These are phyloP conservation scores for Oryza australiensis DNA, from an alignment of 176 grass and related monocot genomes.

Conservation along the genomic window DNA sequence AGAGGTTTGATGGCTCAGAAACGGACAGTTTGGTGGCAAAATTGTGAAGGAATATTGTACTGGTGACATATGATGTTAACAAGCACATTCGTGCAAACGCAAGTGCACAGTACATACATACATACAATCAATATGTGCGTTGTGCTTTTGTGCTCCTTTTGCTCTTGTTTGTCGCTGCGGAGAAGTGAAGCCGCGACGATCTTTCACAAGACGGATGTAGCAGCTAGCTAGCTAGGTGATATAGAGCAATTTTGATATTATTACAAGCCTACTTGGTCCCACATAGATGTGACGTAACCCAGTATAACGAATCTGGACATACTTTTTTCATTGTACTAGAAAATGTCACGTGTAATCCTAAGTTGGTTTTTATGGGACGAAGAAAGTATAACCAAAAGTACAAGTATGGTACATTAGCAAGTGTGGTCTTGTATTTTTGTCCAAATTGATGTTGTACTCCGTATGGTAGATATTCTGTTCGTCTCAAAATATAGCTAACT, in stretches of 20 bases:
- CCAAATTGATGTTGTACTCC: no score
- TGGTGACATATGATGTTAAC: background rate
- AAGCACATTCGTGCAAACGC: slow-evolving; percentile 30
- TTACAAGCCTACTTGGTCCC: no score
- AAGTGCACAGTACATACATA: background rate
- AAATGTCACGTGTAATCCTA: no score
- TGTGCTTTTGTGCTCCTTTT: background rate
- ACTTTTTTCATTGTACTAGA: no score
- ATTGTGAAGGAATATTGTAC: background rate
- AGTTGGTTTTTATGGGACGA: no score
- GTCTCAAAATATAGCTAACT: no score
- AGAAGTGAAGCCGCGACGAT: slow-evolving; percentile 13
- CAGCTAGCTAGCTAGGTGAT: background rate
- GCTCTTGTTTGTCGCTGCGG: background rate
- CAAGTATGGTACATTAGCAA: background rate
- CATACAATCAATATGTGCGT: background rate
- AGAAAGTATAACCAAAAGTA: no score
- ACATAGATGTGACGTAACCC: no score
- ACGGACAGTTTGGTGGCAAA: slow-evolving; percentile 6
- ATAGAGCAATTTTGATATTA: background rate
- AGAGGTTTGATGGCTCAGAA: background rate
- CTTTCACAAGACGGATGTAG: background rate
- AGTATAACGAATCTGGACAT: no score
- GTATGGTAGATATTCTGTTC: no score
- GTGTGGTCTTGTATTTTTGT: background rate